Evolutionary conservation across 192 early-diverging fungal genomes (phyloP).

Genomic region (Funneliformis geosporum): DNA sequence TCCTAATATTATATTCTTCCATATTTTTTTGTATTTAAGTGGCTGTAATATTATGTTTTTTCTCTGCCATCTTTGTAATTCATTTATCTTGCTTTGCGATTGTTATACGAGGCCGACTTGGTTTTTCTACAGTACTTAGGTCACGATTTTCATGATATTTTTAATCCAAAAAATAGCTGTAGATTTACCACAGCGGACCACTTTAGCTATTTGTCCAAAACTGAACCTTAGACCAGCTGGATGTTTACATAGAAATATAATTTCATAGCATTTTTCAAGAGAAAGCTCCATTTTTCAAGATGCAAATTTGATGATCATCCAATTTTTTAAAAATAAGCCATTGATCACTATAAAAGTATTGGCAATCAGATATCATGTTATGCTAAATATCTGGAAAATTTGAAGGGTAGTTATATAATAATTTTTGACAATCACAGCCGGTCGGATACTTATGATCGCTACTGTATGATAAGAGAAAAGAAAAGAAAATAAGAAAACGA

Average conservation of each 20-base stretch:
- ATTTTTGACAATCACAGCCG: no score
- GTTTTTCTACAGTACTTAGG: not conserved
- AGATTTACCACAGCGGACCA: not conserved
- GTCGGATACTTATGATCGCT: no score
- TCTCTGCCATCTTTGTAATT: not conserved
- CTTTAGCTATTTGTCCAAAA: constrained; percentile 4
- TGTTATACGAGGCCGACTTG: not conserved
- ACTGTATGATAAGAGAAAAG: no score
- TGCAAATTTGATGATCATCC: not conserved
- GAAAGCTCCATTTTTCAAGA: not conserved
- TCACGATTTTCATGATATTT: not conserved
- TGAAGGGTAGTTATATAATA: no score
- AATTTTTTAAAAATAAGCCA: no score
- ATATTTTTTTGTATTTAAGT: constrained; percentile 11
- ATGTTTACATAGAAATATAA: constrained; percentile 1
- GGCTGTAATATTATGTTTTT: not conserved
- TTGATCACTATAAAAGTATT: no score
- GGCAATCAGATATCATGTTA: no score
- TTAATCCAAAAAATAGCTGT: not conserved
- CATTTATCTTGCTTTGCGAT: not conserved
- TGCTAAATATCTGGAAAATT: no score
- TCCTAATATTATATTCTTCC: not conserved
- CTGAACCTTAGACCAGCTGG: not conserved
- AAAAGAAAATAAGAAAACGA: no score
- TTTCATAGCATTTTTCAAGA: constrained; percentile 8